Percentiles rank a stretch among this genome's conserved stretches.
Conservation (phyloP, 1,284 basidiomycete genomes). For the Apiotrichum laibachii region DNA sequence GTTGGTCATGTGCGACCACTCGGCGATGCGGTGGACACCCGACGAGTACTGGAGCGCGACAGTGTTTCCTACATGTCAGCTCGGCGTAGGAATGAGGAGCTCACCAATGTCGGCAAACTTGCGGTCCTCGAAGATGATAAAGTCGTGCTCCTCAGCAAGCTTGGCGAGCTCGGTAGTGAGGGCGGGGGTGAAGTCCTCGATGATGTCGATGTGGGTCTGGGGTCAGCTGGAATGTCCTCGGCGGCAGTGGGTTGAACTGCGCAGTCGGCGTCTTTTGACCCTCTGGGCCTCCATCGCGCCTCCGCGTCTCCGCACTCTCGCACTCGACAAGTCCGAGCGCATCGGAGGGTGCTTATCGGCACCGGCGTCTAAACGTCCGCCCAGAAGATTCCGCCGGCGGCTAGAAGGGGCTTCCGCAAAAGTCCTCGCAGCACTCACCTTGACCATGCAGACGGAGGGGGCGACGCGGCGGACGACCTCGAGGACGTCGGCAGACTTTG, state of each 20-base stretch:
- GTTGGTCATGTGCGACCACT: conserved; percentile 97
- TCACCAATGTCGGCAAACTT: conserved; percentile 99
- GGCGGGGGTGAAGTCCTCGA: conserved; percentile 81
- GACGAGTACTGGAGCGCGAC: conserved; percentile 91
- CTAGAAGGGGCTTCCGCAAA: no score
- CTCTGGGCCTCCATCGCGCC: no score
- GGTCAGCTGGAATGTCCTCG: background rate
- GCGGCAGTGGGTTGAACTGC: background rate
- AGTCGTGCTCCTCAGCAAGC: conserved; percentile 80
- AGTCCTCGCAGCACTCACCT: conserved; percentile 58
- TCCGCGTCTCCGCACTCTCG: no score
- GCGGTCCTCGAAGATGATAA: conserved; percentile 96
- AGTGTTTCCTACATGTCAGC: conserved; percentile 76
- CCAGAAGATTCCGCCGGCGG: no score
- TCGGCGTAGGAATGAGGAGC: conserved; percentile 25
- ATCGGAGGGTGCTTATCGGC: no score
- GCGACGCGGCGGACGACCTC: conserved; percentile 85
- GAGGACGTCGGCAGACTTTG: conserved; percentile 74
- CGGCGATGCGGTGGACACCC: conserved; percentile 89
- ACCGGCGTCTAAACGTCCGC: background rate
- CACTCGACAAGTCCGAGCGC: no score
- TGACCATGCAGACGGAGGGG: conserved; percentile 86
- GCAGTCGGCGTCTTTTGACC: background rate
- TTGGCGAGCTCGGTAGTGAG: conserved; percentile 69
- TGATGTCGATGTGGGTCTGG: conserved; percentile 94